Evolutionary conservation across 2,329 filamentous ascomycete genomes (phyloP).

Genomic region (Cercospora sp.): DNA sequence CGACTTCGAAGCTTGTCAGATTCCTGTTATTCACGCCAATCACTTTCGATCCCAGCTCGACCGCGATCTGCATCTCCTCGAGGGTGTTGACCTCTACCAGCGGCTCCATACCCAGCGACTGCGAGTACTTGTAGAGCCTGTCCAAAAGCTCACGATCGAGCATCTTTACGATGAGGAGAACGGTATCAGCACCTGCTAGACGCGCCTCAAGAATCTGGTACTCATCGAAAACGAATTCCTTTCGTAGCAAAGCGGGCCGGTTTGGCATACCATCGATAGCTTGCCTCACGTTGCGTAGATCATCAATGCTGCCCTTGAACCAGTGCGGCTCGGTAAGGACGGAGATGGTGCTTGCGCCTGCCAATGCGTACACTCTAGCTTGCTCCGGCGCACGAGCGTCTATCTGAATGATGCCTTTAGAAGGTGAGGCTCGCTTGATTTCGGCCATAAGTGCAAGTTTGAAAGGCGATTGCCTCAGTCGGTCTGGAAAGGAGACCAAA

Average conservation of each 20-base stretch:
- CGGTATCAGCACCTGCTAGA: slow-evolving; percentile 88
- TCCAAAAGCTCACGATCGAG: slow-evolving; percentile 72
- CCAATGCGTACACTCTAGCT: slow-evolving; percentile 85
- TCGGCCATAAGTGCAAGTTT: slow-evolving; percentile 94
- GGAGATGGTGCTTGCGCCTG: slow-evolving; percentile 94
- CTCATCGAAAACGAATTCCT: slow-evolving; percentile 97
- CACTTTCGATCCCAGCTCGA: slow-evolving; percentile 81
- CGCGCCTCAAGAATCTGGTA: slow-evolving; percentile 97
- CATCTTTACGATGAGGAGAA: slow-evolving; percentile 98
- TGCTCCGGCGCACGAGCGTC: slow-evolving; percentile 85
- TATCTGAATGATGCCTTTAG: slow-evolving; percentile 89
- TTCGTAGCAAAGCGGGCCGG: slow-evolving; percentile 84
- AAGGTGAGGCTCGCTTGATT: slow-evolving; percentile 94
- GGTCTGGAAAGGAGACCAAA: slow-evolving; percentile 73
- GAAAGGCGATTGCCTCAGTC: slow-evolving; percentile 78
- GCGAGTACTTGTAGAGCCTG: slow-evolving; percentile 82
- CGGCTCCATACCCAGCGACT: slow-evolving; percentile 92
- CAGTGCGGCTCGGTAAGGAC: slow-evolving; percentile 98
- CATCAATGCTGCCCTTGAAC: slow-evolving; percentile 98
- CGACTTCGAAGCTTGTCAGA: slow-evolving; percentile 93
- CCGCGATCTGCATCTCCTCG: slow-evolving; percentile 86
- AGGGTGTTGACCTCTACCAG: slow-evolving; percentile 94
- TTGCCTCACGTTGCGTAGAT: slow-evolving; percentile 81
- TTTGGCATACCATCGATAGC: slow-evolving; percentile 90
- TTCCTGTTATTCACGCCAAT: slow-evolving; percentile 99